Base-by-base conservation (phyloP, 2,329 filamentous ascomycete species). In the Davidsoniella eucalypti region DNA sequence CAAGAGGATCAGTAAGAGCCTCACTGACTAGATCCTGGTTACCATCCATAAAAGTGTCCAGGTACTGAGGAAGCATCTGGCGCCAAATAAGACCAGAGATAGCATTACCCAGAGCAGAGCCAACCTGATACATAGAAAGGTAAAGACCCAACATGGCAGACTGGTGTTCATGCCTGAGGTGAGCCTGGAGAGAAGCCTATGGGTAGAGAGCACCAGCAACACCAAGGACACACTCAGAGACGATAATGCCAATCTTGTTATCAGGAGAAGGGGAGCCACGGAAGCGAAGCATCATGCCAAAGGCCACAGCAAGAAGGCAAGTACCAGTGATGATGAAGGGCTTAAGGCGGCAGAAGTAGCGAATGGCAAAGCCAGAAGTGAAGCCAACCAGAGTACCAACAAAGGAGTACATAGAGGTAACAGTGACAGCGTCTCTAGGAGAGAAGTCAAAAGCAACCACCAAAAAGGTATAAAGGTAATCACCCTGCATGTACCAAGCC, bases 71-170 rank as follows among this genome's bases (percentile, higher is more conserved):
- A 44, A 80, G 64, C 1, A 70, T 62, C 57, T 81, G 75, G 1
- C 71, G 73, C 76, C 76, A 80, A 54, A 82, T 70, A 17, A 75
- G 72, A 12, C 76, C 77, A 0, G 76, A 76, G 21, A 81, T 69
- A 14, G 73, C 68, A 58, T 73, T 72, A 17, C 78, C 77, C 1
- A 80, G 60, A 1, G 76, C 76, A 4, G 69, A 76, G 26, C 78
- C 78, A 23, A 23, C 4, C 21, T 23, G 21, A 23, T 23, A 23
- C 21, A 23, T 23, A 23, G 21, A 4, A 23, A 5, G 21, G 4
- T 23, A 23, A 23, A 23, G 21, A 5, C 21, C 5, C 4, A 23
- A 5, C 21, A 23, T 23, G 4, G 21, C 21, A 23, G 21, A 23
- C 21, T 23, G 21, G 21, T 23, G 21, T 23, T 23, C 21, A 23